Evolutionary conservation across 768 basidiomycete species (phyloP), one percentile per base, ranked within the genome.

Genomic region (Phaffia tasmanica): DNA sequence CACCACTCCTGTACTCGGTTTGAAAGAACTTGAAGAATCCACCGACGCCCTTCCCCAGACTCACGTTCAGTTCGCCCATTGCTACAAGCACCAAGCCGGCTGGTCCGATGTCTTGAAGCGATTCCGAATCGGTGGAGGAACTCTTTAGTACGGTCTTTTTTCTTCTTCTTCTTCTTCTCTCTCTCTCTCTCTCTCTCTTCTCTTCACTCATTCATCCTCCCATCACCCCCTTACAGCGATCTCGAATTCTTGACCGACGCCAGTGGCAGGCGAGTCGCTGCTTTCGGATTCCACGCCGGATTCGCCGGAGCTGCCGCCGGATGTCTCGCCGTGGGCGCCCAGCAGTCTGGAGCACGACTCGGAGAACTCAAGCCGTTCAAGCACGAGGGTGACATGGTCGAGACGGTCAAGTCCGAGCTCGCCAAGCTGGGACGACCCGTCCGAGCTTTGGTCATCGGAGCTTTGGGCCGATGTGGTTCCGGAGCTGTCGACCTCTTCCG

Each of bases 1-100:
- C 11, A 60, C 56, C 53, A 78, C 84, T 46, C 86, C 87, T 53
- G 93, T 99, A 77, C 85, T 97, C 72, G 95, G 95, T 6, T 81
- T 99, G 76, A 99, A 99, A 80, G 95, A 98, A 74, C 84, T 98
- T n/a, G 84, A 87, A 27, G 83, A 79, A 63, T 93, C 90, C 56
- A 84, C 85, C 46, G 74, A 77, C 60, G 87, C 94, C 25, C 79
- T 99, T 21, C 84, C 83, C 9, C 95, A 99, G 77, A 90, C 88
- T 2, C 95, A 99, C 77, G 91, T 99, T 74, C 91, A 95, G 73
- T 99, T 98, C 72, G 93, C 92, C 3, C 95, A 98, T 76, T 95
- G 93, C 78, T 98, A 89, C 83, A 99, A 99, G 78, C 79, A 83
- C 53, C 95, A 99, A 75, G 89, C 81, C 1, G 95, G 95, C 25